A percentile compares a stretch with the other conserved stretches of the same genome.
phyloP scores from a whole-genome alignment of 805 yeast species.

The Nakazawaea molendinolei region DNA sequence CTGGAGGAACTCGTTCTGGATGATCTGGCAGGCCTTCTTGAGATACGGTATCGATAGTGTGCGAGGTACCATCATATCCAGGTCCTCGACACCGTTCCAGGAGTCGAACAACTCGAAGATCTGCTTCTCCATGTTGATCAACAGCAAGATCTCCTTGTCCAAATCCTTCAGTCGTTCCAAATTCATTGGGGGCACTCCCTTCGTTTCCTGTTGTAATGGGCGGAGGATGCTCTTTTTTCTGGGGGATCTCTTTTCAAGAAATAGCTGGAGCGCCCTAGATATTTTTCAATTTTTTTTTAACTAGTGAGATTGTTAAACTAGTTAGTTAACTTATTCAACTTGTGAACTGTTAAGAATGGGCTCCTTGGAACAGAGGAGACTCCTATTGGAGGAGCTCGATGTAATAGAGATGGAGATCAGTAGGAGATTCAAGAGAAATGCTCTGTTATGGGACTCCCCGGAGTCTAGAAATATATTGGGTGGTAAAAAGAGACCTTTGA shows the following conservation, averaged over 20 bases:
- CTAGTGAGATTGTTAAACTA: too few species aligned
- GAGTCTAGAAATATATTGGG: constrained; percentile 23
- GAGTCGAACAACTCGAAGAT: neutral
- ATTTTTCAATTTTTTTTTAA: too few species aligned
- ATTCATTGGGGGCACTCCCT: too few species aligned
- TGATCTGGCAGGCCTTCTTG: neutral
- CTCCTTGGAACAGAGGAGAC: constrained; percentile 31
- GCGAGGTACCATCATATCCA: too few species aligned
- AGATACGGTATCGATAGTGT: too few species aligned
- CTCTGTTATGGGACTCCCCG: constrained; percentile 36
- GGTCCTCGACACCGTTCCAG: too few species aligned
- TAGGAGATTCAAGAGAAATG: constrained; percentile 55
- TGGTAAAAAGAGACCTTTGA: constrained; percentile 34
- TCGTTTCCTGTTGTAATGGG: too few species aligned
- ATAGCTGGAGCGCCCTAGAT: too few species aligned
- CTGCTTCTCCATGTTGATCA: constrained; percentile 2
- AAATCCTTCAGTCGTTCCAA: constrained; percentile 2
- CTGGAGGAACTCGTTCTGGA: constrained; percentile 5
- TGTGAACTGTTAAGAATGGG: too few species aligned
- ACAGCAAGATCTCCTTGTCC: constrained; percentile 3
- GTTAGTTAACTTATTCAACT: too few species aligned
- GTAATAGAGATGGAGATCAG: constrained; percentile 61
- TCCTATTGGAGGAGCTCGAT: constrained; percentile 58
- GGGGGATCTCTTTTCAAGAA: too few species aligned
- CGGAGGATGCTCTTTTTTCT: too few species aligned